phyloP scores from a whole-genome alignment of 345 rosid genomes.

The Brassica cretica region DNA sequence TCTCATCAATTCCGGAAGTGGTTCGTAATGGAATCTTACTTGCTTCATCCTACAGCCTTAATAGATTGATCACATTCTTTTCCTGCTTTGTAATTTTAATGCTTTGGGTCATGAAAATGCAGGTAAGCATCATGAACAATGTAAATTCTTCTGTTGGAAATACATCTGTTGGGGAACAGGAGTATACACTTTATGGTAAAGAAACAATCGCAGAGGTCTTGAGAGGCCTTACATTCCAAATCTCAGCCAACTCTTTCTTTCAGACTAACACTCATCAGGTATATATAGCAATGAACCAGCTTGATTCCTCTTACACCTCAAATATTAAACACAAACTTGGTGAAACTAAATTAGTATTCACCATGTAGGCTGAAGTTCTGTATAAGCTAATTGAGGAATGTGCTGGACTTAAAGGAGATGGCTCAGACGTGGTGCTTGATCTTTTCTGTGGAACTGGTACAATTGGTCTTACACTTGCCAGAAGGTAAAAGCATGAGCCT shows the following conservation, averaged over 20 bases:
- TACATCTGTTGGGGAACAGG: conserved; percentile 90
- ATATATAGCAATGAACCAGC: conserved; percentile 1
- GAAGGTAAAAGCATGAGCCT: conserved; percentile 45
- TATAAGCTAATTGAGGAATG: conserved; percentile 84
- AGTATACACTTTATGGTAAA: conserved; percentile 76
- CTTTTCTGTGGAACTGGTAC: conserved; percentile 97
- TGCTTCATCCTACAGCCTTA: not conserved
- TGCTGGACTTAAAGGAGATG: conserved; percentile 82
- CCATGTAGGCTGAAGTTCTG: conserved; percentile 80
- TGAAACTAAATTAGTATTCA: conserved; percentile 3
- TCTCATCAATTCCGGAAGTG: conserved; percentile 81
- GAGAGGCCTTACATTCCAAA: conserved; percentile 82
- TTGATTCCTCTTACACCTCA: not conserved
- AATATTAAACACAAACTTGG: not conserved
- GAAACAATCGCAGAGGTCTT: conserved; percentile 68
- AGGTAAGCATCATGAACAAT: conserved; percentile 90
- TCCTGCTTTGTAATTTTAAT: not conserved
- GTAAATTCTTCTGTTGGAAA: conserved; percentile 88
- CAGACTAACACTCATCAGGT: conserved; percentile 95
- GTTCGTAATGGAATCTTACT: conserved; percentile 43
- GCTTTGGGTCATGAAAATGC: conserved; percentile 11
- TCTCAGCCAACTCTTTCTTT: conserved; percentile 96
- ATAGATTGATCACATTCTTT: not conserved
- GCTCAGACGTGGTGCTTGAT: conserved; percentile 90
- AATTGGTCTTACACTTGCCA: conserved; percentile 88